Conservation (phyloP, 257 asterid species). For the Scutellaria baicalensis region DNA sequence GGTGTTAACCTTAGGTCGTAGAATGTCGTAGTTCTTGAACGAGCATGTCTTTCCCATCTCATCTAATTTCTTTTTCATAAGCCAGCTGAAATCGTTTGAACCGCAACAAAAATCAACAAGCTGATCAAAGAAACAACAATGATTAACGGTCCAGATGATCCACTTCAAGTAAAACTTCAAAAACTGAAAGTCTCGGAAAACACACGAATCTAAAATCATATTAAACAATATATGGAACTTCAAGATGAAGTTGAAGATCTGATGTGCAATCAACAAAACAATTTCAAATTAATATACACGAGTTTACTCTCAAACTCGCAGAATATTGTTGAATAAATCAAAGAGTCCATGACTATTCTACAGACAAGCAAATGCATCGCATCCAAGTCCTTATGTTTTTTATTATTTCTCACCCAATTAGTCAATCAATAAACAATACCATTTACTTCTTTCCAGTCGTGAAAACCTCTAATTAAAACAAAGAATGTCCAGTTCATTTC, state of each 20-base stretch:
- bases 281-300: background rate
- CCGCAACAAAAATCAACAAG: conserved; percentile 95
- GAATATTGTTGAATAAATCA: too few species aligned
- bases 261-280: background rate
- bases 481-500: background rate
- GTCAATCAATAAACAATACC: background rate
- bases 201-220: background rate
- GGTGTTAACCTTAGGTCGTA: conserved; percentile 54
- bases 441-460: background rate
- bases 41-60: conserved; percentile 57
- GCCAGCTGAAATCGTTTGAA: conserved; percentile 83
- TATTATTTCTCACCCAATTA: background rate
- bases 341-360: too few species aligned
- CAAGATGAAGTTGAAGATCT: background rate
- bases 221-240: background rate
- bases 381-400: background rate
- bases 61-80: conserved; percentile 66
- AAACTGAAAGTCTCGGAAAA: background rate
- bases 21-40: conserved; percentile 68
- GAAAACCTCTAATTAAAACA: background rate
- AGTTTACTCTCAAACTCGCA: background rate
- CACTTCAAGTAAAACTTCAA: background rate
- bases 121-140: conserved; percentile 40
- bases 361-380: background rate
- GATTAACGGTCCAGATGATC: background rate